Evolutionary conservation across 306 rosid species (phyloP), one percentile per base, ranked within the genome.

Genomic region (Delonix regia): DNA sequence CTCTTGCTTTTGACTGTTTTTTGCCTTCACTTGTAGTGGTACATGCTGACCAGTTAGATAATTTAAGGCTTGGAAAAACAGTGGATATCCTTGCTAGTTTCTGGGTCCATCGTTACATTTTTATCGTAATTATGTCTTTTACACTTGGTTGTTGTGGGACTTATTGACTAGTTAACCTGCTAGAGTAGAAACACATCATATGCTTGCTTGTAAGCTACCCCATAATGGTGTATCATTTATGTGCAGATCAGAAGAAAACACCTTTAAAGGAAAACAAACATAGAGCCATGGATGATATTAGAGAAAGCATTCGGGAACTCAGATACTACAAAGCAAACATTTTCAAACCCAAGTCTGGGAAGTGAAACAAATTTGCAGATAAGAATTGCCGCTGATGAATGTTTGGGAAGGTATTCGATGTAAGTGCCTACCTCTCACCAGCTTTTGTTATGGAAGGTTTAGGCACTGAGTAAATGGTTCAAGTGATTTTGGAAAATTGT

Each of bases 211-310:
- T 71, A 34, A 56, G 36, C 42, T 71, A 18, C 36, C 61, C 19
- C 27, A 25, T 72, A 45, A 73, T 77, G 44, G 75, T 47, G 27
- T 72, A 39, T 81, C 78, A 51, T 64, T 64, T 77, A 41, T 76
- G 27, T 75, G 75, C 98, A 95, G 97, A 94, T 66, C 82, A 74
- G 24, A 87, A 70, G 88, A 90, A 57, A 84, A 94, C 88, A 42
- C 97, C 98, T 25, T 2, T 78, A 28, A 95, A 95, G 82, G 88
- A 73, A 83, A 86, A 86, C 49, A 89, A 81, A 78, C 99, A 92
- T 71, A 88, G 99, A 84, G 99, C 99, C 64, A n/a, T 95, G 97
- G 99, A 92, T 83, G 98, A 95, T 74, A 91, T 95, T 77, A 86
- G 90, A 87, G 99, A 92, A 84, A 92, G 98, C 87, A 95, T 95